Evolutionary conservation across 345 rosid genomes (phyloP), one percentile per base, ranked within the genome.

Genomic region (Arabidopsis arenosa): DNA sequence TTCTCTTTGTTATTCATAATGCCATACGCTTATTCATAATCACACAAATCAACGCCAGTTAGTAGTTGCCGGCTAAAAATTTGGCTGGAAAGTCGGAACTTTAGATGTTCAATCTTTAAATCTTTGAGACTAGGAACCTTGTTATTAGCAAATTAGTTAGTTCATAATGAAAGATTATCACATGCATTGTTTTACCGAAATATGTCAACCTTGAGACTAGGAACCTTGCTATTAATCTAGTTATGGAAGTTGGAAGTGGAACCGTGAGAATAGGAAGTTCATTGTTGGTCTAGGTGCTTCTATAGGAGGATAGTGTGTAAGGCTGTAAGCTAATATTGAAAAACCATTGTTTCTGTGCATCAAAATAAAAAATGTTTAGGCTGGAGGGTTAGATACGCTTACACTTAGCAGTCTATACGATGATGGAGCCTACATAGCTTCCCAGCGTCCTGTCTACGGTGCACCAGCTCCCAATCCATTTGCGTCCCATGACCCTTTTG

Each of bases 301-400:
- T n/a, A 35, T 13, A 6, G 5, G 36, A 67, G 26, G 36, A 18
- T 2, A 13, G 15, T 40, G 40, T 61, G 68, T 2, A 21, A 51
- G 32, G 56, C 30, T 51, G 56, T 51, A 40, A 13, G 12, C 70
- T 76, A 41, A 68, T 10, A 9, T 58, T 6, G 2, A 1, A 33
- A 18, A 49, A 21, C 56, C 28, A n/a, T 41, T 33, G 5, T 10
- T 28, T 35, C 4, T 70, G 73, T 53, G 21, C 23, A 28, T 21
- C 26, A 23, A 1, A 18, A 18, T 18, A 18, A 32, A 44, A 70
- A 53, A 63, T 70, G 80, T 58, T 40, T 73, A 96, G 99, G 99
- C 86, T 52, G 99, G 98, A 78, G 99, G 99, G 62, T 76, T 96
- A 83, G 99, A 96, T 81, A 75, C 97, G 0, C 92, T 93, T 69